These are phyloP conservation scores for Phytomonas francai DNA, from an alignment of 208 protist genomes.

Conservation along the genomic window DNA sequence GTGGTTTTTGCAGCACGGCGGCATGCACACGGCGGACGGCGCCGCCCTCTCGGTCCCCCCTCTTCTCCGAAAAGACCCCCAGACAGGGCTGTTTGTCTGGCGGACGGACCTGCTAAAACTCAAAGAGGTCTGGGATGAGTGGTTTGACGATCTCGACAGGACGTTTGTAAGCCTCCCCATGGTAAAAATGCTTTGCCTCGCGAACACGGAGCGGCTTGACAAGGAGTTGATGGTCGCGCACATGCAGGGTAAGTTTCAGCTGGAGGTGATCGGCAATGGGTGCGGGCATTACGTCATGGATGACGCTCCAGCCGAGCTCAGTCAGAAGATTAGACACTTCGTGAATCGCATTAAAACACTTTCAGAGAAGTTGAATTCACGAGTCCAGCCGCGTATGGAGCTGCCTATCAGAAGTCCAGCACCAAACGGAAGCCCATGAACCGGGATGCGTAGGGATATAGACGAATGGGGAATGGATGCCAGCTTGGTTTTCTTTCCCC, in stretches of 20 bases:
- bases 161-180: constrained; percentile 64
- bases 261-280: constrained; percentile 74
- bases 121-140: constrained; percentile 65
- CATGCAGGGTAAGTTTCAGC: constrained; percentile 94
- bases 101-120: constrained; percentile 61
- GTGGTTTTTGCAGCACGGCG: constrained; percentile 74
- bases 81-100: constrained; percentile 47
- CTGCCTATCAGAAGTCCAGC: too few relatives aligned
- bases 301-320: constrained; percentile 58
- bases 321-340: constrained; percentile 51
- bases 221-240: constrained; percentile 84
- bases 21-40: constrained; percentile 56
- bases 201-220: constrained; percentile 83
- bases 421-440: too few relatives aligned
- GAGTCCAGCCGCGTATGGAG: too few relatives aligned
- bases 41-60: constrained; percentile 68
- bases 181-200: constrained; percentile 85
- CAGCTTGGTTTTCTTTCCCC: too few relatives aligned
- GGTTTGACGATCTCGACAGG: constrained; percentile 86
- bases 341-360: constrained; percentile 37
- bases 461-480: too few relatives aligned
- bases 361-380: constrained; percentile 24
- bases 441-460: too few relatives aligned
- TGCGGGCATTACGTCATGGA: constrained; percentile 91
- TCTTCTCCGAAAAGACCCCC: constrained; percentile 28